phyloP scores from a whole-genome alignment of 495 filamentous ascomycete genomes.

The Penicillium cosmopolitanum region DNA sequence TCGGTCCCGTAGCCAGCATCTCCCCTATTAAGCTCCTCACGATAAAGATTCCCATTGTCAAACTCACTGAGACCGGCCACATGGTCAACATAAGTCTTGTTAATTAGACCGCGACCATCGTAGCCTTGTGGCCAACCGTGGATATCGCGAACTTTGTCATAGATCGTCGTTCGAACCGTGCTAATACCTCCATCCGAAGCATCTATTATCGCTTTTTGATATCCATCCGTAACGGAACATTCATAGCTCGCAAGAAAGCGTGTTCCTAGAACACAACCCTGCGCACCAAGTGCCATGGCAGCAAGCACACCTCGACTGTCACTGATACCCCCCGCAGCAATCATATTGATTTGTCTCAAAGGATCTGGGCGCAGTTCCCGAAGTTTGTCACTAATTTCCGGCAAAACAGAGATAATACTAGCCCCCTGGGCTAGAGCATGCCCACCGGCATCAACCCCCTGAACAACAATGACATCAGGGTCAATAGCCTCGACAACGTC shows the following conservation, averaged over 20 bases:
- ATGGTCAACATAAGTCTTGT: slow-evolving; percentile 50
- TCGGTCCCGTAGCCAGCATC: neutral
- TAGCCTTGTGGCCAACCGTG: slow-evolving; percentile 65
- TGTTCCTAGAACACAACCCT: slow-evolving; percentile 69
- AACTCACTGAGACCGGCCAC: neutral
- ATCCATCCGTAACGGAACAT: slow-evolving; percentile 57
- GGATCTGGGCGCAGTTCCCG: neutral
- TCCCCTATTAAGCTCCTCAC: neutral
- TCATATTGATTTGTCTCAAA: slow-evolving; percentile 33
- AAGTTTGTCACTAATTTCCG: slow-evolving; percentile 61
- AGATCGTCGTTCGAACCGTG: slow-evolving; percentile 67
- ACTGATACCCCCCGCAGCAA: slow-evolving; percentile 72
- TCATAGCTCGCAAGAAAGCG: slow-evolving; percentile 65
- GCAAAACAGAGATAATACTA: slow-evolving; percentile 57
- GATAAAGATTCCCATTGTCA: neutral
- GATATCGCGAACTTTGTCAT: slow-evolving; percentile 66
- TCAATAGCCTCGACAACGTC: slow-evolving; percentile 38
- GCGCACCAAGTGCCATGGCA: slow-evolving; percentile 63
- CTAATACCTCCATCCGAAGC: slow-evolving; percentile 63
- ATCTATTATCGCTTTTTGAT: slow-evolving; percentile 58
- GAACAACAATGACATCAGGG: slow-evolving; percentile 70
- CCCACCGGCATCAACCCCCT: slow-evolving; percentile 74
- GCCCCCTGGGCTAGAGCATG: slow-evolving; percentile 64
- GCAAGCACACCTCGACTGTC: slow-evolving; percentile 66
- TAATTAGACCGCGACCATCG: slow-evolving; percentile 63